A percentile compares a stretch with the other conserved stretches of the same genome.
These are phyloP conservation scores for Oidiodendron maius DNA, from an alignment of 495 filamentous ascomycete genomes.

Conservation along the genomic window DNA sequence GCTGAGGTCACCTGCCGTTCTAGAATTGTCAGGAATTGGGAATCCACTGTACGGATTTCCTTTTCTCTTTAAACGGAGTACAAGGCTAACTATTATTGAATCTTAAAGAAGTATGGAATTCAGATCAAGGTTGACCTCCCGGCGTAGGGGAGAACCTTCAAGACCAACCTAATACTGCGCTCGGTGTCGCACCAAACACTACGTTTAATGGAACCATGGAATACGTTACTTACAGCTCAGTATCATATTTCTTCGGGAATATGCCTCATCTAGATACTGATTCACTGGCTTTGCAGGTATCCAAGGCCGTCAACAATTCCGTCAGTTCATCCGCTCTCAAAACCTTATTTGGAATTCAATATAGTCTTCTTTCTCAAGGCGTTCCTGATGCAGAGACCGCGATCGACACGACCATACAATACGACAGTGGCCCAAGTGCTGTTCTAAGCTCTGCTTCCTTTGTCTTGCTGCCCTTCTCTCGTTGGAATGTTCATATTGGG, in stretches of 20 bases:
- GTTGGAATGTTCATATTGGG: conserved; percentile 49
- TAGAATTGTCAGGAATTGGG: conserved; percentile 15
- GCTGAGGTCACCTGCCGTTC: conserved; percentile 6
- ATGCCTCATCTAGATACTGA: not conserved
- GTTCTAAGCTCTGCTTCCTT: conserved; percentile 33
- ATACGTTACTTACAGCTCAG: conserved; percentile 15
- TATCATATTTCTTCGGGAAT: conserved; percentile 22
- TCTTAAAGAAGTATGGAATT: conserved; percentile 40
- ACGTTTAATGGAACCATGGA: not conserved
- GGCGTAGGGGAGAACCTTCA: conserved; percentile 60
- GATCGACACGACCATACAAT: conserved; percentile 8
- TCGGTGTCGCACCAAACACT: conserved; percentile 33
- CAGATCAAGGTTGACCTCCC: conserved; percentile 45
- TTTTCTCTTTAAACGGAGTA: conserved; percentile 26
- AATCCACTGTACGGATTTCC: conserved; percentile 21
- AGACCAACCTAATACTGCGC: conserved; percentile 52
- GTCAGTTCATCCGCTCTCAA: conserved; percentile 25
- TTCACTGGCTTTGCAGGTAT: conserved; percentile 3
- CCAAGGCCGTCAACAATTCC: conserved; percentile 23
- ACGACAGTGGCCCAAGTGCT: conserved; percentile 11
- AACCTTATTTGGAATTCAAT: conserved; percentile 32
- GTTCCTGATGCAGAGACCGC: conserved; percentile 38
- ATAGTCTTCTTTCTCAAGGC: conserved; percentile 35
- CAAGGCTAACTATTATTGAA: conserved; percentile 46
- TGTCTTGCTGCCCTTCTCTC: conserved; percentile 42